phyloP scores from a whole-genome alignment of 179 eudicot species.

The Camellia oleifera region DNA sequence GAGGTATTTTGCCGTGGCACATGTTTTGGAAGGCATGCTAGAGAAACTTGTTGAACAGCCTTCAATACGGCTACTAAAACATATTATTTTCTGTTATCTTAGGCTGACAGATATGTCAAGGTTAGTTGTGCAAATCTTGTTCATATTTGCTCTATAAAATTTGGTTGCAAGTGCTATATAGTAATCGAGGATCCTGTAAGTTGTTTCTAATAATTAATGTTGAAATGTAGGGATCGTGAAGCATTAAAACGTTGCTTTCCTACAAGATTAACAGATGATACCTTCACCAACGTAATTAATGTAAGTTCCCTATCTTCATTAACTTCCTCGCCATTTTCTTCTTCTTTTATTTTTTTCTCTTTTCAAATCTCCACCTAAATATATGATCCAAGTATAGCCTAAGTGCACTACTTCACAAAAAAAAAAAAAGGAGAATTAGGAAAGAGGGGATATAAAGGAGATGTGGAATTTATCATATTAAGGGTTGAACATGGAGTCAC shows the following conservation, averaged over 20 bases:
- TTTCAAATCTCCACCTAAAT: too few species aligned
- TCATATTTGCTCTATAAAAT: too few species aligned
- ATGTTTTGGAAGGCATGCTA: conserved; percentile 10
- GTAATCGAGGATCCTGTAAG: neutral
- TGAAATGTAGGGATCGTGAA: neutral
- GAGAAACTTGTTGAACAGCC: conserved; percentile 10
- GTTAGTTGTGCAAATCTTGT: neutral
- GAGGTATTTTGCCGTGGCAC: conserved; percentile 11
- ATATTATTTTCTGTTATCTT: neutral
- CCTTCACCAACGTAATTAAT: neutral
- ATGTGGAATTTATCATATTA: too few species aligned
- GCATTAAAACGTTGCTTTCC: conserved; percentile 5
- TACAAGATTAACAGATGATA: conserved; percentile 5
- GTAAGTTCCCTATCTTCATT: too few species aligned
- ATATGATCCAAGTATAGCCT: neutral
- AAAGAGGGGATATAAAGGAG: too few species aligned
- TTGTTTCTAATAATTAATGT: neutral
- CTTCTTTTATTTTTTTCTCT: too few species aligned
- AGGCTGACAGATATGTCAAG: neutral
- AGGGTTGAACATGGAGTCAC: too few species aligned
- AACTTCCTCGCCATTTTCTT: too few species aligned
- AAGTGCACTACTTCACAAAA: neutral
- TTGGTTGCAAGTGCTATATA: neutral
- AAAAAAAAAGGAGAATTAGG: too few species aligned
- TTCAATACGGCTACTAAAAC: neutral